Percentiles rank a stretch among this genome's conserved stretches.
Evolutionary conservation across 2,329 filamentous ascomycete species (phyloP).

Genomic region (Cordyceps militaris): DNA sequence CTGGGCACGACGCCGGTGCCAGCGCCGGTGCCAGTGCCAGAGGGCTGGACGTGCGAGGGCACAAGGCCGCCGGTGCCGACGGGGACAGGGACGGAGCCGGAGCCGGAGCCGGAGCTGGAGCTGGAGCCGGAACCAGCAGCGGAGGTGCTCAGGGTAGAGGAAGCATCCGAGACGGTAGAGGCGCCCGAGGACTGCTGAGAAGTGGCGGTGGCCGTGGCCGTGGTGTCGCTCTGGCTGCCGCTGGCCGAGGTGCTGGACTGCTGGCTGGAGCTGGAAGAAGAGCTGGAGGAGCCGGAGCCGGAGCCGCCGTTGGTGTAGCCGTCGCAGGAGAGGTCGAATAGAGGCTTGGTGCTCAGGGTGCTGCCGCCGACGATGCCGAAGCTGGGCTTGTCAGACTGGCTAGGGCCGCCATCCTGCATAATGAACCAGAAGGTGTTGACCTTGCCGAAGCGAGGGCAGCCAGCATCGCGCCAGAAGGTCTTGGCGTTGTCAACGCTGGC

Average conservation of each 20-base stretch:
- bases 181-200: neutral
- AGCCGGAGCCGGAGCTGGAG: no score
- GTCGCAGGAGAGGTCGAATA: constrained; percentile 58
- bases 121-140: constrained; percentile 21
- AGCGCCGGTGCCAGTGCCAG: constrained; percentile 14
- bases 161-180: neutral
- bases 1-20: constrained; percentile 9
- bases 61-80: constrained; percentile 6
- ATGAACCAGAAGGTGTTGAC: constrained; percentile 72
- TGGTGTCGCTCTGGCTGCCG: constrained; percentile 10
- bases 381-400: constrained; percentile 51
- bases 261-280: constrained; percentile 17
- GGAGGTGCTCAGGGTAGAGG: constrained; percentile 16
- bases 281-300: constrained; percentile 14
- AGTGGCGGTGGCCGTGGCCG: neutral
- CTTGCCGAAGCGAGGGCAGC: constrained; percentile 60
- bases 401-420: constrained; percentile 57
- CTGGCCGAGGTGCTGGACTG: constrained; percentile 15
- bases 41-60: constrained; percentile 12
- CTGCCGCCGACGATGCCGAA: constrained; percentile 61
- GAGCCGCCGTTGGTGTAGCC: constrained; percentile 17
- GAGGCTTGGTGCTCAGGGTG: constrained; percentile 42
- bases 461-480: constrained; percentile 74
- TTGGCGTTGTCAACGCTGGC: constrained; percentile 62
- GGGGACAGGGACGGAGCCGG: constrained; percentile 22